Evolutionary conservation across 2,329 filamentous ascomycete genomes (phyloP), one percentile per base, ranked within the genome.

Genomic region (Dactylellina parvicollis): DNA sequence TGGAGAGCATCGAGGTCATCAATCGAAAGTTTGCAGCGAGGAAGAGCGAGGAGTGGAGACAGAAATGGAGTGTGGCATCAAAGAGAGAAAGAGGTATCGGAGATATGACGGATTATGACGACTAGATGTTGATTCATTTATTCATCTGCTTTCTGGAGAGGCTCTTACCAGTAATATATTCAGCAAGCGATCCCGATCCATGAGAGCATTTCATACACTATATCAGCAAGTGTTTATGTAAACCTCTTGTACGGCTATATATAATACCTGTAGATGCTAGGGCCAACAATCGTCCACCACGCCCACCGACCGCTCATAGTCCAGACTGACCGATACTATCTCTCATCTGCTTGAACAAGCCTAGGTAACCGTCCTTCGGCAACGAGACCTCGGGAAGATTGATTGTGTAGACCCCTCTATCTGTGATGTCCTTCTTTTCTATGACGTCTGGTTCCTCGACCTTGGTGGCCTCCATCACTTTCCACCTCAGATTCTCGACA

Each of bases 401-500:
- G 75, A 72, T 74, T 76, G 75, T 72, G 78, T 79, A 70, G 79
- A 79, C 49, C 76, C 78, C 70, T 80, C 81, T 47, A 71, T 76
- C 67, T n/a, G 26, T 65, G 30, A 44, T 50, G 16, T 72, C 61
- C 32, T 76, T 65, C 75, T 64, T 77, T 60, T 82, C 80, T 74
- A 80, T 80, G 60, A 77, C 82, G 52, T 76, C 76, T 76, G 79
- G 77, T 76, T 82, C 82, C 66, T 87, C 85, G 76, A 87, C 86
- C 75, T 81, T 82, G 76, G 86, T 62, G 26, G 72, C 72, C 34
- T 97, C 94, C 79, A 97, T 92, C 1, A 96, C 91, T 81, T 92
- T 85, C 82, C 88, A 92, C 32, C 88, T 88, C 77, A 99, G 80
- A 56, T 86, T 85, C 75, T 98, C 94, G 16, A 99, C 89, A 79